Evolutionary conservation across 2,329 filamentous ascomycete species (phyloP), one percentile per base, ranked within the genome.

Genomic region (Botryotinia calthae): DNA sequence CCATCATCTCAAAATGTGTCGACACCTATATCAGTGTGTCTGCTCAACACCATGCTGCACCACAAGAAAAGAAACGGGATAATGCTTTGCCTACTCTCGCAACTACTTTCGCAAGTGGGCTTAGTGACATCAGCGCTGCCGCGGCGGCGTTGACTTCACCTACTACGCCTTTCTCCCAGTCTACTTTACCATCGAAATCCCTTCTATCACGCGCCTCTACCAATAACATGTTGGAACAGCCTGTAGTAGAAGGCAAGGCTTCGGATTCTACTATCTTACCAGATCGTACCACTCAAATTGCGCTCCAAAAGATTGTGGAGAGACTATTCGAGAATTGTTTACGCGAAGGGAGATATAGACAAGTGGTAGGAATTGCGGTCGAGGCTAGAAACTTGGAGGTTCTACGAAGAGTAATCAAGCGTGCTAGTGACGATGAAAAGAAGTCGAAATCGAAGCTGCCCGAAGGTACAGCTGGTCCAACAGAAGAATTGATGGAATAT

Each of bases 1-100:
- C 96, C 73, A 98, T 99, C 84, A 95, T 98, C 82, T 95, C 95
- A 74, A 98, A 97, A 87, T 99, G 96, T 81, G 90, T 99, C 80
- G 96, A 99, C 83, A 97, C 97, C 77, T 99, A 98, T 85, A 98
- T 99, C 80, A 91, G 93, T 74, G 87, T 95, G 70, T 91, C 89
- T 68, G 89, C 89, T 7, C 74, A 74, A 84, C 88, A 81, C 85
- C 86, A 81, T 86, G 86, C 84, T 83, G 86, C 75, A 81, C 87
- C 76, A 79, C 84, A 70, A 83, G 84, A 54, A 68, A 84, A 86
- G 61, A 84, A 86, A 74, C 85, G 86, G 77, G 86, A 88, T 78
- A 80, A 82, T 31, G 81, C 85, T 51, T 85, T 84, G 74, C 85
- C 82, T 73, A 83, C 82, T 72, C 86, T 97, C 64, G 91, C 91